Conservation (phyloP, 129 eudicot genomes). For the Ambrosia artemisiifolia region DNA sequence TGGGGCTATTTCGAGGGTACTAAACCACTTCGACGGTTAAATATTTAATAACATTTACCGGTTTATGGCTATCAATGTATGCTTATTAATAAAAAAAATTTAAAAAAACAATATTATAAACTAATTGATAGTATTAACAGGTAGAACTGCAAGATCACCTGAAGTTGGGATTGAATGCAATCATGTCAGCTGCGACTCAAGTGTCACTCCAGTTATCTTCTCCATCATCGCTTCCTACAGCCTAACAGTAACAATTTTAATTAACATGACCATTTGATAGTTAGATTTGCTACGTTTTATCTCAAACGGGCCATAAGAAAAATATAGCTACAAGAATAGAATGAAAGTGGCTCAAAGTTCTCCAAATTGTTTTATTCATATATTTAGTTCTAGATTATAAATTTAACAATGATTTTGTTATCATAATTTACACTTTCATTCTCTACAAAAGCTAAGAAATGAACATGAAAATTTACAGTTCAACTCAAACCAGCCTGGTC, state of each 20-base stretch:
- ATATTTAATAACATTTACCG: not conserved
- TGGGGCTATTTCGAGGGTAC: not conserved
- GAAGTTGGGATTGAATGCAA: not conserved
- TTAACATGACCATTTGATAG: not conserved
- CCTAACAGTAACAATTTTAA: conserved; percentile 24
- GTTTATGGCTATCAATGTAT: conserved; percentile 20
- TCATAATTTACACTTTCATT: not conserved
- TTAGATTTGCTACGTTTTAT: not conserved
- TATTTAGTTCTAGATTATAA: not conserved
- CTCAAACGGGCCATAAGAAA: not conserved
- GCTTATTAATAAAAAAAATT: conserved; percentile 1
- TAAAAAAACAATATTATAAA: conserved; percentile 7
- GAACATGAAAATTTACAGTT: not conserved
- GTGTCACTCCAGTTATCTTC: conserved; percentile 46
- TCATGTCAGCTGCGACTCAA: conserved; percentile 23
- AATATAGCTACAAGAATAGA: too few species aligned
- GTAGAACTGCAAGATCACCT: conserved; percentile 19
- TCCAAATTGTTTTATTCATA: not conserved
- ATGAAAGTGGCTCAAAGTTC: not conserved
- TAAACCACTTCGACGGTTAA: not conserved
- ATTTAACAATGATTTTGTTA: not conserved
- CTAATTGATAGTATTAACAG: conserved; percentile 28
- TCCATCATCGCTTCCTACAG: conserved; percentile 45
- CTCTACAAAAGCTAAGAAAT: not conserved
- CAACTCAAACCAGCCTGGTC: not conserved